A percentile compares a stretch with the other conserved stretches of the same genome.
Evolutionary conservation across 176 grass and related monocot species (phyloP).

Genomic region (Alloteropsis semialata): DNA sequence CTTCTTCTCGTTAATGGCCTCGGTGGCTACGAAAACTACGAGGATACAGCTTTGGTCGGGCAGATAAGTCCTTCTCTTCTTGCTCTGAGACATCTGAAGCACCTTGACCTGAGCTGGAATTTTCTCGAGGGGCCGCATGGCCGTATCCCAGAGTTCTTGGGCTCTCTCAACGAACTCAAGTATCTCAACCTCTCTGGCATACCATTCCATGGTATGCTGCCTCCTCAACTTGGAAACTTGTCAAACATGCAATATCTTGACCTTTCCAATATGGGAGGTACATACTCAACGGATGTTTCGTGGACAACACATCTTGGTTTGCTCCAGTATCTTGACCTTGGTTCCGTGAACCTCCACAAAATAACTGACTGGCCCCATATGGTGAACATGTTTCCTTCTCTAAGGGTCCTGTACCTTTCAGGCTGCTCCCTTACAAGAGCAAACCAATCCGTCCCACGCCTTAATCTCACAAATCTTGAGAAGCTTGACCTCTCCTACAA

Average conservation of each 20-base stretch:
- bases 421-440: not conserved
- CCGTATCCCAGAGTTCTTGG: not conserved
- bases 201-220: not conserved
- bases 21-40: not conserved
- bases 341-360: not conserved
- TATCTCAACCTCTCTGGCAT: not conserved
- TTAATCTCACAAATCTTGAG: too few relatives aligned
- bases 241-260: not conserved
- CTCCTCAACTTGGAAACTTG: conserved; percentile 14
- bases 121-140: not conserved
- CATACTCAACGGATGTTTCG: not conserved
- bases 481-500: too few relatives aligned
- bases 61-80: conserved; percentile 29
- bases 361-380: not conserved
- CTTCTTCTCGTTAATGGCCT: conserved; percentile 16
- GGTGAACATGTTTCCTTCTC: not conserved
- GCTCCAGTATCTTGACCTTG: not conserved
- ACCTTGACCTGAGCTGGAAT: conserved; percentile 6
- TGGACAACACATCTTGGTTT: not conserved
- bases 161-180: not conserved
- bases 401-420: not conserved
- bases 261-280: not conserved
- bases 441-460: too few relatives aligned
- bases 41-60: not conserved
- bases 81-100: not conserved